These are phyloP conservation scores for Populus hybrid DNA, from an alignment of 441 rosid species.

Conservation along the genomic window DNA sequence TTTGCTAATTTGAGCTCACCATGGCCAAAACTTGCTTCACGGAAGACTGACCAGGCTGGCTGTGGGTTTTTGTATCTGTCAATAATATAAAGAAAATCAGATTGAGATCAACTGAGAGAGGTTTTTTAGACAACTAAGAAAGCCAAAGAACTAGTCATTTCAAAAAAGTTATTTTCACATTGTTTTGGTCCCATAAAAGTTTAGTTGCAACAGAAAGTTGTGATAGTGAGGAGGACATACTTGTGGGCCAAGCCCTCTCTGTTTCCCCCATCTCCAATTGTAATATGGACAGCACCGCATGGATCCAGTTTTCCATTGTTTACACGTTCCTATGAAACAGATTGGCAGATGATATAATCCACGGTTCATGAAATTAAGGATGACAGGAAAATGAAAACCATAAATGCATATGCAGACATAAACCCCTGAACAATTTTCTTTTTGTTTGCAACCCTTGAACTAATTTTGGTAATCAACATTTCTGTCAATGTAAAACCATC, in stretches of 20 bases:
- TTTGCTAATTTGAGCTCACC: slow-evolving; percentile 80
- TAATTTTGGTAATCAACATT: neutral
- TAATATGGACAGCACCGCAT: slow-evolving; percentile 84
- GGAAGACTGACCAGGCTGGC: slow-evolving; percentile 92
- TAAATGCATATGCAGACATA: too few species aligned
- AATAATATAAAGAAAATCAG: neutral
- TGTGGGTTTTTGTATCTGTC: slow-evolving; percentile 71
- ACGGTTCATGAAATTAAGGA: slow-evolving; percentile 9
- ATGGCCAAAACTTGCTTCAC: slow-evolving; percentile 98
- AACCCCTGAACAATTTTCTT: too few species aligned
- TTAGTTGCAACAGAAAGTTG: slow-evolving; percentile 3
- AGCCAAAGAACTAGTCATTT: neutral
- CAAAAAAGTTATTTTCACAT: neutral
- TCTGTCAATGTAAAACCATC: neutral
- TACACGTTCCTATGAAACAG: slow-evolving; percentile 61
- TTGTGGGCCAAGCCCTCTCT: slow-evolving; percentile 81
- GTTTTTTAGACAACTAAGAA: neutral
- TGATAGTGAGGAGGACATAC: slow-evolving; percentile 35
- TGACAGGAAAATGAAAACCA: neutral
- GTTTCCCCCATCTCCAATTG: slow-evolving; percentile 97
- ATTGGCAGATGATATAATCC: slow-evolving; percentile 10
- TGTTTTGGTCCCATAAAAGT: neutral
- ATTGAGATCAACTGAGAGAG: neutral
- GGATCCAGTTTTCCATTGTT: slow-evolving; percentile 60
- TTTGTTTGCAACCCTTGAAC: neutral